Percentiles rank a stretch among this genome's conserved stretches.
Evolutionary conservation across 2,329 filamentous ascomycete genomes (phyloP).

Genomic region (Ophiocordyceps robertsii): DNA sequence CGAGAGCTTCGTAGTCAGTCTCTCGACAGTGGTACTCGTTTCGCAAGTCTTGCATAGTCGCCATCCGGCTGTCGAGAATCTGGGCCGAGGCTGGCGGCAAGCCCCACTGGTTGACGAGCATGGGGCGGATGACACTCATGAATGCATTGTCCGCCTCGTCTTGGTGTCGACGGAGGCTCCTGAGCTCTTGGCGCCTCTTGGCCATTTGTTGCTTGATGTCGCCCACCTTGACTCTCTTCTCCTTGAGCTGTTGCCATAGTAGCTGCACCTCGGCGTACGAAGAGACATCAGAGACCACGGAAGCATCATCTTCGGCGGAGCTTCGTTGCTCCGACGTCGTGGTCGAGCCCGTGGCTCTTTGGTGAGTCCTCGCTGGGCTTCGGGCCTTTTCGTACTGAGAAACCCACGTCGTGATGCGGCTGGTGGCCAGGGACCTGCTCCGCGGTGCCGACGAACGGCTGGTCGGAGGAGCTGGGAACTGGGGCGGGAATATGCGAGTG

Average conservation of each 20-base stretch:
- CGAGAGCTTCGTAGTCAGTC: conserved; percentile 21
- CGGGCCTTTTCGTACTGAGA: conserved; percentile 16
- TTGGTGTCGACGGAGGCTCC: conserved; percentile 16
- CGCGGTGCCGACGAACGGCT: conserved; percentile 8
- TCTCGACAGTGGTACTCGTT: conserved; percentile 23
- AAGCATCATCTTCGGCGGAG: conserved; percentile 6
- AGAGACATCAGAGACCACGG: conserved; percentile 7
- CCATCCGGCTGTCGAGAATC: conserved; percentile 15
- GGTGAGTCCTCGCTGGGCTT: conserved; percentile 8
- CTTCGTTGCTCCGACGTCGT: conserved; percentile 4
- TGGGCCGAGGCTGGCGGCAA: conserved; percentile 8
- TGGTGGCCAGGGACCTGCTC: conserved; percentile 15
- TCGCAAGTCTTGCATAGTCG: conserved; percentile 22
- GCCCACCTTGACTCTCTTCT: conserved; percentile 15
- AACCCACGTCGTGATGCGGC: conserved; percentile 20
- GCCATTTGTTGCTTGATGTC: conserved; percentile 19
- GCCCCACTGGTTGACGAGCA: conserved; percentile 16
- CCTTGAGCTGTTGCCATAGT: conserved; percentile 22
- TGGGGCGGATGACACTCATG: conserved; percentile 23
- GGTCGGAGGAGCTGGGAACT: conserved; percentile 13
- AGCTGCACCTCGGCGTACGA: conserved; percentile 18
- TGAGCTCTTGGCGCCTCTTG: conserved; percentile 15
- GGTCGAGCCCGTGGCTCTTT: conserved; percentile 2
- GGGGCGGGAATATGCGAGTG: conserved; percentile 17
- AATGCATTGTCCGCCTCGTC: conserved; percentile 25